Evolutionary conservation across 2,329 filamentous ascomycete species (phyloP), one percentile per base, ranked within the genome.

Genomic region (Colletotrichum cordylinicola): DNA sequence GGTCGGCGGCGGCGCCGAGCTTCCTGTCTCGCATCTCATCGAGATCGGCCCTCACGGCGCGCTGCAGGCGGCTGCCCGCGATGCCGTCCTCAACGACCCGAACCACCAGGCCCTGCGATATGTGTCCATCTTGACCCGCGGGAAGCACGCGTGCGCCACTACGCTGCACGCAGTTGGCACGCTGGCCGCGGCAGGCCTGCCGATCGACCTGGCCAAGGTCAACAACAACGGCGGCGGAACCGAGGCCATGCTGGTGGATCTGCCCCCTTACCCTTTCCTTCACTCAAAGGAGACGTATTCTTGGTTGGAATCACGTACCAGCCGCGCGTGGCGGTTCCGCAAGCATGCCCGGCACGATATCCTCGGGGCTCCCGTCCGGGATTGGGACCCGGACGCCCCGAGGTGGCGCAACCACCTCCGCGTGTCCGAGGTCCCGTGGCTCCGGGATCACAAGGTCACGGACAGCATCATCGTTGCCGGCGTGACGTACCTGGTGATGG

Each of bases 401-500:
- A 68, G 64, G 6, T 78, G 70, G 70, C 74, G 79, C n/a, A 74
- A 78, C 64, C 35, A 64, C 27, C 35, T 78, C 33, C 77, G 77
- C 2, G 73, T 84, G 4, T 80, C 82, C 8, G 82, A 86, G 52
- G 71, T 85, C 18, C 84, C 89, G 21, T 89, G 89, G 73, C 83
- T 87, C 29, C 80, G 86, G 67, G 86, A 89, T 76, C 88, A 89
- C 80, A 79, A 80, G 31, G 86, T 88, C 79, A 84, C 87, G 70
- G 87, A 82, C 78, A 81, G 85, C 62, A 83, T 84, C 74, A 85
- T 87, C 78, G 84, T 84, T 70, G 82, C 86, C 70, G 84, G 81
- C 18, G 80, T 82, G 12, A 85, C 83, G 43, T 79, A 80, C 27
- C 79, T 83, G 5, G 82, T 83, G 16, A 80, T 85, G 76, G 75